A percentile compares a stretch with the other conserved stretches of the same genome.
These are phyloP conservation scores for Lachancea lanzarotensis DNA, from an alignment of 805 yeast species.

Conservation along the genomic window DNA sequence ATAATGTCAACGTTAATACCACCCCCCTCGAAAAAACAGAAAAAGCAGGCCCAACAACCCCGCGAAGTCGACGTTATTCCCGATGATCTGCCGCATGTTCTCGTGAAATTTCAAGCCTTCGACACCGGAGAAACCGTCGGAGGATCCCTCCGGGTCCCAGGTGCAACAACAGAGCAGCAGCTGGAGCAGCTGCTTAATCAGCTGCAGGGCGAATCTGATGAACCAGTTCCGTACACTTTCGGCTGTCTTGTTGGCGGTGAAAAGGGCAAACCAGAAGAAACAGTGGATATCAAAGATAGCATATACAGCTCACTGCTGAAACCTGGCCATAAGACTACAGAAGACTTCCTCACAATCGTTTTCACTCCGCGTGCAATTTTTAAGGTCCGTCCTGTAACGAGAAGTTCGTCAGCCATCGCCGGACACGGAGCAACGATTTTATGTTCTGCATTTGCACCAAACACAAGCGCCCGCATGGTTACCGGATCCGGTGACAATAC, in stretches of 20 bases:
- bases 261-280: slow-evolving; percentile 32
- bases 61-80: slow-evolving; percentile 72
- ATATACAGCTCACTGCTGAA: slow-evolving; percentile 74
- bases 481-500: slow-evolving; percentile 97
- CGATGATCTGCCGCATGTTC: slow-evolving; percentile 74
- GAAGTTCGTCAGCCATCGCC: slow-evolving; percentile 86
- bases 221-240: slow-evolving; percentile 86
- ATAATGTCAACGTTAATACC: slow-evolving; percentile 94
- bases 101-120: slow-evolving; percentile 84
- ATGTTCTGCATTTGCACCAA: slow-evolving; percentile 90
- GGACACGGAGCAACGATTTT: slow-evolving; percentile 94
- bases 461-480: slow-evolving; percentile 75
- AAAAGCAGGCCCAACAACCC: slow-evolving; percentile 73
- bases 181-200: slow-evolving; percentile 83
- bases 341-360: slow-evolving; percentile 84
- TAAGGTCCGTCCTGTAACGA: slow-evolving; percentile 83
- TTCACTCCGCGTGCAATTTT: slow-evolving; percentile 94
- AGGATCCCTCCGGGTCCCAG: slow-evolving; percentile 85
- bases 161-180: slow-evolving; percentile 76
- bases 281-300: slow-evolving; percentile 71
- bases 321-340: slow-evolving; percentile 84
- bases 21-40: slow-evolving; percentile 87
- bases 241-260: slow-evolving; percentile 50
- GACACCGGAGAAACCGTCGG: slow-evolving; percentile 87
- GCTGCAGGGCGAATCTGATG: slow-evolving; percentile 61